Evolutionary conservation across 2,329 filamentous ascomycete species (phyloP).

Genomic region (Sporothrix pseudoabietina): DNA sequence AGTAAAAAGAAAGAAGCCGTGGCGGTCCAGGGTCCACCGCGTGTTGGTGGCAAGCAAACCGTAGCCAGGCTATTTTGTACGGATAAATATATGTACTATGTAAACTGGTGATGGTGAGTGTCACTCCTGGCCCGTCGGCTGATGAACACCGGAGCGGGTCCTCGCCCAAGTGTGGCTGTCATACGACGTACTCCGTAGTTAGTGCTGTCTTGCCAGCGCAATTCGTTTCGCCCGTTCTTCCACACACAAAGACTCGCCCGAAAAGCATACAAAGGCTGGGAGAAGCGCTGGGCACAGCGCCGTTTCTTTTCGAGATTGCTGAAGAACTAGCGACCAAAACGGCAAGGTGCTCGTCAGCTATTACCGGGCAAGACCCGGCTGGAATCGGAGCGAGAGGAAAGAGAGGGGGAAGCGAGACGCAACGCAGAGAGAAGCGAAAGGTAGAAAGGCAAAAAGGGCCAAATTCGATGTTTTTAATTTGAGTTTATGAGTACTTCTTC

Average conservation of each 20-base stretch:
- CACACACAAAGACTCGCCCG: neutral
- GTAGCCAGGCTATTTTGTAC: neutral
- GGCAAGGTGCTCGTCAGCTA: slow-evolving; percentile 25
- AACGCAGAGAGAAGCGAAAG: neutral
- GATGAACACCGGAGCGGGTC: slow-evolving; percentile 11
- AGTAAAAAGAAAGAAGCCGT: neutral
- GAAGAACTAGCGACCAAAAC: slow-evolving; percentile 24
- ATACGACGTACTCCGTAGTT: no score
- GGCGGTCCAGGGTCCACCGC: slow-evolving; percentile 1
- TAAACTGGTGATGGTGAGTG: neutral
- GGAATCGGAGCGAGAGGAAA: slow-evolving; percentile 26
- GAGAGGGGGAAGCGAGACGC: neutral
- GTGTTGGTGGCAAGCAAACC: neutral
- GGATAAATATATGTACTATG: no score
- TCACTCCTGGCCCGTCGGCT: slow-evolving; percentile 10
- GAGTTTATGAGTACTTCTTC: neutral
- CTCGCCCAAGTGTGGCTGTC: neutral
- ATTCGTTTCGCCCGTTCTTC: neutral
- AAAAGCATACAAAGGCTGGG: neutral
- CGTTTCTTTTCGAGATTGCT: slow-evolving; percentile 17
- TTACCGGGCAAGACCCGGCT: slow-evolving; percentile 26
- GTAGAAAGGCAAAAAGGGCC: neutral
- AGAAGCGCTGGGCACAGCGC: neutral
- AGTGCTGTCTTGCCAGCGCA: neutral
- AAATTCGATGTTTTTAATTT: neutral